Conservation (phyloP, 345 rosid species). For the Gossypium stocksii region DNA sequence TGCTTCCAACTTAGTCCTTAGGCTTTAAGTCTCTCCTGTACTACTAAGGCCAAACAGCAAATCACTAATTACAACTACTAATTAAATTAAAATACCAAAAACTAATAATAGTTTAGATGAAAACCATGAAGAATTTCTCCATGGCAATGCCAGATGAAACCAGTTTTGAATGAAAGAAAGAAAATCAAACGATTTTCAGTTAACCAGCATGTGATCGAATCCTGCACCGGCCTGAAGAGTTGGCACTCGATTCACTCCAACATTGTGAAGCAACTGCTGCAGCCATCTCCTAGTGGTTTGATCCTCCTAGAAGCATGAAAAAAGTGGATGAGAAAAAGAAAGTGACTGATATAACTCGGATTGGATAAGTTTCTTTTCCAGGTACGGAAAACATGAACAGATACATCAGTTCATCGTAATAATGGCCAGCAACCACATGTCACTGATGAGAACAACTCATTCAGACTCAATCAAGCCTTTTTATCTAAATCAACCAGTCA, state of each 20-base stretch:
- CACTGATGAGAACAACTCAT: no score
- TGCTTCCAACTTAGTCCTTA: no score
- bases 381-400: no score
- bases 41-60: background rate
- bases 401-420: no score
- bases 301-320: constrained; percentile 59
- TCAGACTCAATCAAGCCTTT: no score
- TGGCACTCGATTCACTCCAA: constrained; percentile 61
- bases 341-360: no score
- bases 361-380: no score
- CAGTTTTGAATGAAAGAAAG: background rate
- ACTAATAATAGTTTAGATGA: background rate
- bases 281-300: constrained; percentile 91
- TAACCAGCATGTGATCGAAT: constrained; percentile 78
- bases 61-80: background rate
- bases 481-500: no score
- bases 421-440: no score
- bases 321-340: background rate
- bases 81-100: background rate
- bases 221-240: constrained; percentile 64
- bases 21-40: background rate
- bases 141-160: background rate
- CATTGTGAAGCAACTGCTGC: constrained; percentile 80
- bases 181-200: constrained; percentile 19
- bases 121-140: background rate